Base-by-base conservation (phyloP, 805 yeast genomes). In the Lachancea quebecensis region DNA sequence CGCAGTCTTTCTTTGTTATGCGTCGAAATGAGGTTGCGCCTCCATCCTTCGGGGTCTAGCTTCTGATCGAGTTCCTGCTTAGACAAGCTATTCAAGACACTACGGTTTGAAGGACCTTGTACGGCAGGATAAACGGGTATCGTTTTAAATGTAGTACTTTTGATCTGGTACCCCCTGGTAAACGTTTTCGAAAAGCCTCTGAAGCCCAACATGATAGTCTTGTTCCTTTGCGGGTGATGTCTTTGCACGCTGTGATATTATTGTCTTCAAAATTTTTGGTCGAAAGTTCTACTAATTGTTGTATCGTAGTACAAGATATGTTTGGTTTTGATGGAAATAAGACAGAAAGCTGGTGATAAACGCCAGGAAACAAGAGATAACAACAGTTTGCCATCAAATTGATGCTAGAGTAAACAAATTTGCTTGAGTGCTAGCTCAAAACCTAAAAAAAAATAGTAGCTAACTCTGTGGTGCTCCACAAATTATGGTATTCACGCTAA, bases 1-100 rank as follows among this genome's bases (percentile, higher is more conserved):
- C 86, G 74, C 28, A 90, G 68, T 46, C 76, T 68, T 18, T 73
- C 73, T 7, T 75, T 66, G 43, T 72, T 71, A 17, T 60, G 51
- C 27, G 70, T 68, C 45, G 73, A 68, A 28, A 87, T 66, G 39
- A 83, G 64, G 17, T 72, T 69, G 41, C 81, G 70, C 65, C 85
- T 83, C 67, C 72, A 68, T 4, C 91, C 93, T 2, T 75, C 68
- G 14, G 88, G 83, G 61, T 90, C 98, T 49, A 84, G 75, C 52
- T 72, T 75, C 30, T 66, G 64, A 38, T 74, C 72, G 49, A 83
- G 74, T 52, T 78, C 76, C 45, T 72, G 37, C 9, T 49, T 44
- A 2, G 64, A 42, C 5, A 60, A 31, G 53, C 72, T 75, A 28
- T 67, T 65, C 38, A 74, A 71, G 48, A 83, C 74, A 52, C 78